Evolutionary conservation across 140 eudicot species (phyloP).

Genomic region (Ambrosia hybrid): DNA sequence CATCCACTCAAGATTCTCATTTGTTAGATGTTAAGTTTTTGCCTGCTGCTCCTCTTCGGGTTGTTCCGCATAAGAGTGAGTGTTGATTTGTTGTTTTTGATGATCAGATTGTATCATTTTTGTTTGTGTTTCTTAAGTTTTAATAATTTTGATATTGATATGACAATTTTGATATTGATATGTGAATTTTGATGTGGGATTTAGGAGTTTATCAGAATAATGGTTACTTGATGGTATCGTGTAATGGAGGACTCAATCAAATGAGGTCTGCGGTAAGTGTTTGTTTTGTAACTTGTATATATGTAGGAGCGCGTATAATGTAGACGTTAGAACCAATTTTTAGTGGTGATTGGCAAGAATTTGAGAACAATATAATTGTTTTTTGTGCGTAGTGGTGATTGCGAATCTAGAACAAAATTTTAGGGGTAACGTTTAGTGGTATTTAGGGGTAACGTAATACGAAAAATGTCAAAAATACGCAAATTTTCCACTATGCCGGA

Average conservation of each 20-base stretch:
- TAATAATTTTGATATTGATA: not conserved
- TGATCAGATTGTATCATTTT: not conserved
- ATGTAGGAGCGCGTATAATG: not conserved
- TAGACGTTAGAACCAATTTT: not conserved
- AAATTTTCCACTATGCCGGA: no score
- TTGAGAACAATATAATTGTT: no score
- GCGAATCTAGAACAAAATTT: no score
- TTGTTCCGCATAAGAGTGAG: conserved; percentile 62
- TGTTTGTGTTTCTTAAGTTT: not conserved
- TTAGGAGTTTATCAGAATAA: conserved; percentile 3
- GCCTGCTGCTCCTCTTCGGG: conserved; percentile 37
- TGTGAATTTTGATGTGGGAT: not conserved
- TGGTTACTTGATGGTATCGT: conserved; percentile 3
- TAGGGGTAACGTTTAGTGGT: no score
- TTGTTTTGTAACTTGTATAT: not conserved
- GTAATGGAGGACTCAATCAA: conserved; percentile 13
- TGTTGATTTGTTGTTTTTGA: not conserved
- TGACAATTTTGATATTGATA: not conserved
- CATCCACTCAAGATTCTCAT: conserved; percentile 33
- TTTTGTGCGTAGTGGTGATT: no score
- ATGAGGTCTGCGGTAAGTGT: conserved; percentile 11
- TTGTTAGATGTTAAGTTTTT: conserved; percentile 32
- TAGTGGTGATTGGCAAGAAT: not conserved
- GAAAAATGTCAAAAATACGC: no score
- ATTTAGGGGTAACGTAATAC: no score